Percentiles rank a stretch among this genome's conserved stretches.
Conservation (phyloP, 179 eudicot species). For the Sideroxylon spinosum region DNA sequence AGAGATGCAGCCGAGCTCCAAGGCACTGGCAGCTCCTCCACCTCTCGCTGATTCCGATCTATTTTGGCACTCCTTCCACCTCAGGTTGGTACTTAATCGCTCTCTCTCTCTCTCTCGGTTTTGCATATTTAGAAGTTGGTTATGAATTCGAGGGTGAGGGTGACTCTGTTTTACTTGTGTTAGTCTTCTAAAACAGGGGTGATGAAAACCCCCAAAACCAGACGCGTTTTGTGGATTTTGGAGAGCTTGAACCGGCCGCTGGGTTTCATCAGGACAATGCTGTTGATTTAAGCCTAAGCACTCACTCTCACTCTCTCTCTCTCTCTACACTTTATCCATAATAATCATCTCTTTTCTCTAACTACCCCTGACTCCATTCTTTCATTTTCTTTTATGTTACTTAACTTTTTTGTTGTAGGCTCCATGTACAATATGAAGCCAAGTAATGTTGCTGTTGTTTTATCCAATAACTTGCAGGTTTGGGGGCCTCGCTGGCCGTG, state of each 20-base stretch:
- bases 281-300: constrained; percentile 91
- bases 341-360: not conserved
- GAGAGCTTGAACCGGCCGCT: constrained; percentile 62
- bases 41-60: constrained; percentile 23
- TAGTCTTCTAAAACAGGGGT: constrained; percentile 29
- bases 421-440: constrained; percentile 36
- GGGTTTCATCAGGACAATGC: constrained; percentile 69
- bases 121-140: not conserved
- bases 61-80: constrained; percentile 49
- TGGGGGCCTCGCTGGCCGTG: constrained; percentile 38
- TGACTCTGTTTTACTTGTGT: not conserved
- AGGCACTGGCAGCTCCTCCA: constrained; percentile 24
- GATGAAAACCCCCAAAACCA: constrained; percentile 46
- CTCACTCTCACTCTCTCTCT: not conserved
- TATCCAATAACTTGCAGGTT: constrained; percentile 38
- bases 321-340: not conserved
- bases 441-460: constrained; percentile 33
- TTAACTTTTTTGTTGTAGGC: constrained; percentile 24
- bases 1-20: constrained; percentile 50
- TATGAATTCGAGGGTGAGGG: not conserved
- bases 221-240: constrained; percentile 47
- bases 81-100: constrained; percentile 32
- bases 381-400: not conserved
- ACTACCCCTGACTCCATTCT: not conserved
- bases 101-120: not conserved